Percentiles rank a stretch among this genome's conserved stretches.
Conservation (phyloP, 805 yeast genomes). For the Pichia kluyveri region DNA sequence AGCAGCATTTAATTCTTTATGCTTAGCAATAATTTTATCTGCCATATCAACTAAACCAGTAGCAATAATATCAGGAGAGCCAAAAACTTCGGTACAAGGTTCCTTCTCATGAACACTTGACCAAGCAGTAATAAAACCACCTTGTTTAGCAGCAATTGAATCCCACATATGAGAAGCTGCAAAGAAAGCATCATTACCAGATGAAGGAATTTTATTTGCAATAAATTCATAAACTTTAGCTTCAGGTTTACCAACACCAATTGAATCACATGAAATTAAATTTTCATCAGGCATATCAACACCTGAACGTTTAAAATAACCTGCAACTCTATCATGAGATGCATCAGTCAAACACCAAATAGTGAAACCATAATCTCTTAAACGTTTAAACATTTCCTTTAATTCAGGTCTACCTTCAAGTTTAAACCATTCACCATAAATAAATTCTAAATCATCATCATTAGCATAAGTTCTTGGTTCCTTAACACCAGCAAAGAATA, state of each 20-base stretch:
- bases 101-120: slow-evolving; percentile 22
- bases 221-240: slow-evolving; percentile 21
- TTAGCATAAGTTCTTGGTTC: slow-evolving; percentile 21
- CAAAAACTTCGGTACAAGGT: slow-evolving; percentile 24
- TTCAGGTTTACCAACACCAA: slow-evolving; percentile 24
- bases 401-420: slow-evolving; percentile 22
- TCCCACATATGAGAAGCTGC: slow-evolving; percentile 29
- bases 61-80: slow-evolving; percentile 23
- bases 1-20: slow-evolving; percentile 3
- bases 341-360: slow-evolving; percentile 26
- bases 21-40: slow-evolving; percentile 20
- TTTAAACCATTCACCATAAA: slow-evolving; percentile 18
- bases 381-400: slow-evolving; percentile 19
- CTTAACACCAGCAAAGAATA: slow-evolving; percentile 21
- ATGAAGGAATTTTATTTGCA: slow-evolving; percentile 18
- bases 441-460: slow-evolving; percentile 20
- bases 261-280: slow-evolving; percentile 23
- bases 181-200: slow-evolving; percentile 24
- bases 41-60: slow-evolving; percentile 24
- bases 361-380: slow-evolving; percentile 24
- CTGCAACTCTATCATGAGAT: slow-evolving; percentile 20
- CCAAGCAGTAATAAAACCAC: slow-evolving; percentile 26
- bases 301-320: slow-evolving; percentile 20
- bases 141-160: slow-evolving; percentile 24
- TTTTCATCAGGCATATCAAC: slow-evolving; percentile 23